phyloP scores from a whole-genome alignment of 306 rosid genomes.

The Fragaria iinumae region DNA sequence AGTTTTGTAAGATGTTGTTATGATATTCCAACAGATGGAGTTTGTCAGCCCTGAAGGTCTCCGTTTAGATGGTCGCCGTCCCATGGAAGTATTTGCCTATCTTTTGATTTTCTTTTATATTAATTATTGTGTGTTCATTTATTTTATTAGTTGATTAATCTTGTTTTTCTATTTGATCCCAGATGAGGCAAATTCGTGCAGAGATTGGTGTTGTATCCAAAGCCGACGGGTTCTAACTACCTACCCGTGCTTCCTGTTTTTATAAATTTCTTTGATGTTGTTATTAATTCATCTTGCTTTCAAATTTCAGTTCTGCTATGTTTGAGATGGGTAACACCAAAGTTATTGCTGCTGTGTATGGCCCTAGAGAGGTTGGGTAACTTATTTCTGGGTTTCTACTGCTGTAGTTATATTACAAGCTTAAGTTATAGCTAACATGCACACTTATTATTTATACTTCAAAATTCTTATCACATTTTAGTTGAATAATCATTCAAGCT shows the following conservation, averaged over 20 bases:
- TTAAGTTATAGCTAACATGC: neutral
- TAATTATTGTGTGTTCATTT: neutral
- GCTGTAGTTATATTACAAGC: neutral
- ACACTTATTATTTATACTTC: neutral
- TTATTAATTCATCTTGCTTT: conserved; percentile 5
- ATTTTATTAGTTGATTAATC: neutral
- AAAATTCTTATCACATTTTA: neutral
- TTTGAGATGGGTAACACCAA: conserved; percentile 97
- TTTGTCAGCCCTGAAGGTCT: conserved; percentile 91
- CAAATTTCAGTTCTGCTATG: conserved; percentile 58
- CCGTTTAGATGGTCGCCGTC: conserved; percentile 87
- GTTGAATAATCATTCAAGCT: neutral
- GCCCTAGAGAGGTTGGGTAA: conserved; percentile 73
- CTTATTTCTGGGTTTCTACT: neutral
- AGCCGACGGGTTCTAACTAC: conserved; percentile 65
- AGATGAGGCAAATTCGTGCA: conserved; percentile 94
- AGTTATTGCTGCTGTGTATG: conserved; percentile 90
- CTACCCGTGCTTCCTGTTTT: conserved; percentile 3
- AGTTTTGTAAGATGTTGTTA: neutral
- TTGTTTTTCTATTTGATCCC: neutral
- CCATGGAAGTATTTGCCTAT: conserved; percentile 36
- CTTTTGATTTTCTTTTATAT: conserved; percentile 1
- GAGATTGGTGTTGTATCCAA: conserved; percentile 82
- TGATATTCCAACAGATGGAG: conserved; percentile 50
- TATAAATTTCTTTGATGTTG: neutral